Base-by-base conservation (phyloP, 2,329 filamentous ascomycete species). In the Colletotrichum sp. region DNA sequence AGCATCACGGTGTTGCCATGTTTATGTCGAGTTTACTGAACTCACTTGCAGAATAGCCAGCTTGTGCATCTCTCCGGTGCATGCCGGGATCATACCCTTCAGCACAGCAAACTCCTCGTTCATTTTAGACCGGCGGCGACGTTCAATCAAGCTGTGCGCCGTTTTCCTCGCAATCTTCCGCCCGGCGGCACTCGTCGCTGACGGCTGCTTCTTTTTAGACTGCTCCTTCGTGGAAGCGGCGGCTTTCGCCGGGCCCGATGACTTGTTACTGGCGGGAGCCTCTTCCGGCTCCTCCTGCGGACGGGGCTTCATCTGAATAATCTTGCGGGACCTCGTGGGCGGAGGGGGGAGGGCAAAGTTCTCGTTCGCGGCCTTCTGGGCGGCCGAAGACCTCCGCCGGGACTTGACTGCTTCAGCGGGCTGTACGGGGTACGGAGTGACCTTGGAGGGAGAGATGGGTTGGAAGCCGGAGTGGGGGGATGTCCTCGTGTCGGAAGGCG, bases 41-140 rank as follows among this genome's bases (percentile, higher is more conserved):
- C 90, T 78, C 84, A 98, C 96, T 92, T 98, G 96, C 67, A 99
- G 86, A 80, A 99, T 98, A 18, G 96, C 96, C 73, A 99, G 88
- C 86, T 99, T 99, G 85, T 99, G 97, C 97, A 99, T 99, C 82
- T 99, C 96, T 8, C 96, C 96, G n/a, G 91, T 92, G 84, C 97
- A 99, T 3, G 97, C 96, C 1, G 97, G 97, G 73, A 99, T 98
- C 95, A 99, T 96, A 80, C 94, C 92, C 86, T 99, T 99, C 79
- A 99, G 87, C 18, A 98, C 94, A 3, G 93, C 94, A 86, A 99
- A 99, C 86, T 99, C 97, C 84, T 99, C 96, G 80, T 99, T 99
- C 96, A 99, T 99, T 88, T 99, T 99, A 15, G 95, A 98, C 77
- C 97, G 90, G 80, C 97, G 89, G 74, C 96, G 89, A 62, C 97